Percentiles rank a stretch among this genome's conserved stretches.
phyloP scores from a whole-genome alignment of 1,284 basidiomycete species.

The Cerrena zonata region DNA sequence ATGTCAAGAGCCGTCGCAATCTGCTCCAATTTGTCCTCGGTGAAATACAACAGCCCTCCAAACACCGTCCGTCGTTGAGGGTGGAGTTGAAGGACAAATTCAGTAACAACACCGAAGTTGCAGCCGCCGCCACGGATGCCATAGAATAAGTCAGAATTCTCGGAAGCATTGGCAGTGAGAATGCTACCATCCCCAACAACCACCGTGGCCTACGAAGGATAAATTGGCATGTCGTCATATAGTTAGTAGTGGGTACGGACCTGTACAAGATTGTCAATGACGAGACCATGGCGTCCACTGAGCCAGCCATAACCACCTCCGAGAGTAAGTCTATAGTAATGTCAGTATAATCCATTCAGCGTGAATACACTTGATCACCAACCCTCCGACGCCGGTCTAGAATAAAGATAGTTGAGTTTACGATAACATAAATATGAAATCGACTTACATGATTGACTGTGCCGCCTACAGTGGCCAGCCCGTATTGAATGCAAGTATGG shows the following conservation, averaged over 20 bases:
- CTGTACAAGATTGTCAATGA: slow-evolving; percentile 50
- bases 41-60: slow-evolving; percentile 28
- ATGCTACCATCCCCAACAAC: slow-evolving; percentile 45
- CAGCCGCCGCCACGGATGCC: slow-evolving; percentile 52
- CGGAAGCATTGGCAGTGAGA: slow-evolving; percentile 34
- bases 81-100: slow-evolving; percentile 46
- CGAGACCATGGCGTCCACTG: slow-evolving; percentile 44
- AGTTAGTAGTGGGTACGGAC: slow-evolving; percentile 19
- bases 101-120: slow-evolving; percentile 54
- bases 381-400: slow-evolving; percentile 30
- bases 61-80: slow-evolving; percentile 28
- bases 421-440: not conserved
- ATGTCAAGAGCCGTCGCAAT: not conserved
- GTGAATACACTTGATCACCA: not conserved
- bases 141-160: slow-evolving; percentile 53
- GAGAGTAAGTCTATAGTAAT: slow-evolving; percentile 37
- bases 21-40: not conserved
- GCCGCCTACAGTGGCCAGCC: slow-evolving; percentile 28
- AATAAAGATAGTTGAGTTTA: not conserved
- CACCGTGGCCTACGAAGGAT: slow-evolving; percentile 37
- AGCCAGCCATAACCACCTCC: slow-evolving; percentile 61
- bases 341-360: not conserved
- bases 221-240: not conserved
- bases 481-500: slow-evolving; percentile 24
- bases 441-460: slow-evolving; percentile 25